phyloP scores from a whole-genome alignment of 2,329 filamentous ascomycete genomes.

The Sodiomyces alkalinus region DNA sequence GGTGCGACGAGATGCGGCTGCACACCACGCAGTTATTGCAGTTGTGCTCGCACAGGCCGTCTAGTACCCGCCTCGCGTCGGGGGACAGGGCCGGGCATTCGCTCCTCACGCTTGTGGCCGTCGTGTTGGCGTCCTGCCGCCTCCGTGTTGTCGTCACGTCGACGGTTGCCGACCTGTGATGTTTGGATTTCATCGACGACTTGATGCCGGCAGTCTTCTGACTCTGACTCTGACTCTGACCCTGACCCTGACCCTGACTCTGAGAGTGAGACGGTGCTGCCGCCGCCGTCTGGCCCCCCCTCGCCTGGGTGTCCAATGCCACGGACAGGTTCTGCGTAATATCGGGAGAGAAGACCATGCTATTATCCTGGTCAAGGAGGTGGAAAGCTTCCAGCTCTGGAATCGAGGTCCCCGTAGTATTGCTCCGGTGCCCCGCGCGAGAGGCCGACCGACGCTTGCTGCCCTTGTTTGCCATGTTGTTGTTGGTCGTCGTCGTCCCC shows the following conservation, averaged over 20 bases:
- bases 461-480: constrained; percentile 23
- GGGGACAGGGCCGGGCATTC: constrained; percentile 31
- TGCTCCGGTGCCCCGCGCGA: constrained; percentile 3
- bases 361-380: constrained; percentile 10
- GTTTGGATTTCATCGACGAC: constrained; percentile 4
- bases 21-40: constrained; percentile 43
- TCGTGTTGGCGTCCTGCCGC: constrained; percentile 4
- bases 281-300: constrained; percentile 8
- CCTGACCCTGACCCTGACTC: too few species aligned
- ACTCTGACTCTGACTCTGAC: too few species aligned
- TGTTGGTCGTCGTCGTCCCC: constrained; percentile 9
- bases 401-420: constrained; percentile 5
- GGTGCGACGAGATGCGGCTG: constrained; percentile 33
- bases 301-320: constrained; percentile 9
- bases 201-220: constrained; percentile 4
- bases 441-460: constrained; percentile 23
- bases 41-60: constrained; percentile 37
- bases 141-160: constrained; percentile 7
- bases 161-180: constrained; percentile 6
- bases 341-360: constrained; percentile 10
- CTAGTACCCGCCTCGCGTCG: constrained; percentile 36
- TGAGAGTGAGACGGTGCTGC: too few species aligned
- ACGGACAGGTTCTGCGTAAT: constrained; percentile 11
- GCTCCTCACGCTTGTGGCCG: constrained; percentile 4
- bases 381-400: constrained; percentile 7